These are phyloP conservation scores for Schizophyllum amplum DNA, from an alignment of 1,284 basidiomycete genomes.

Conservation along the genomic window DNA sequence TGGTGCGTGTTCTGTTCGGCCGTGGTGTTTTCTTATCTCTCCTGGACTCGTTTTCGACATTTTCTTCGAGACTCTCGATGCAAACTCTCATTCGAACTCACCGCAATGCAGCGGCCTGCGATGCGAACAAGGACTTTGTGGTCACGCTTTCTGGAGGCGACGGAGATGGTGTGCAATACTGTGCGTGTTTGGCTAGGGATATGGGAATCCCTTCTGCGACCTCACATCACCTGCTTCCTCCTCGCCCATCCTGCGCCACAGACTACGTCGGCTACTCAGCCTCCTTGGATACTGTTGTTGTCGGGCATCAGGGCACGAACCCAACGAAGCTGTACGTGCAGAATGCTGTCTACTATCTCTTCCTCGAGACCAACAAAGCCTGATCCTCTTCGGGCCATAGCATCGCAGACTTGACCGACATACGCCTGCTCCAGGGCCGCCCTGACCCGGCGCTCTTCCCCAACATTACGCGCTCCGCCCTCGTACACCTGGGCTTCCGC, in stretches of 20 bases:
- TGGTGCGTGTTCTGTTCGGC: conserved; percentile 23
- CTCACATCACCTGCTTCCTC: conserved; percentile 1
- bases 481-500: conserved; percentile 42
- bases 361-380: conserved; percentile 5
- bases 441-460: conserved; percentile 41
- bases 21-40: background rate
- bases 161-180: conserved; percentile 27
- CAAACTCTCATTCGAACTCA: background rate
- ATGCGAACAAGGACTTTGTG: conserved; percentile 27
- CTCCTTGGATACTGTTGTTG: conserved; percentile 35
- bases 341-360: background rate
- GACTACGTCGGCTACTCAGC: conserved; percentile 42
- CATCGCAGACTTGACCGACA: conserved; percentile 39
- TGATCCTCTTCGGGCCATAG: conserved; percentile 16
- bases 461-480: conserved; percentile 27
- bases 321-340: conserved; percentile 33
- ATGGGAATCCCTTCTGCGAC: background rate
- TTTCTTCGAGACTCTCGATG: background rate
- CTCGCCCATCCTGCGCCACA: conserved; percentile 15
- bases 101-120: conserved; percentile 18
- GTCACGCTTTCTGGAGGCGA: conserved; percentile 30
- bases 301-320: conserved; percentile 46
- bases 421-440: conserved; percentile 26
- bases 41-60: background rate
- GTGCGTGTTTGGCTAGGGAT: no score